Base-by-base conservation (phyloP, 176 grass and related monocot genomes). In the Dactylis glomerata region DNA sequence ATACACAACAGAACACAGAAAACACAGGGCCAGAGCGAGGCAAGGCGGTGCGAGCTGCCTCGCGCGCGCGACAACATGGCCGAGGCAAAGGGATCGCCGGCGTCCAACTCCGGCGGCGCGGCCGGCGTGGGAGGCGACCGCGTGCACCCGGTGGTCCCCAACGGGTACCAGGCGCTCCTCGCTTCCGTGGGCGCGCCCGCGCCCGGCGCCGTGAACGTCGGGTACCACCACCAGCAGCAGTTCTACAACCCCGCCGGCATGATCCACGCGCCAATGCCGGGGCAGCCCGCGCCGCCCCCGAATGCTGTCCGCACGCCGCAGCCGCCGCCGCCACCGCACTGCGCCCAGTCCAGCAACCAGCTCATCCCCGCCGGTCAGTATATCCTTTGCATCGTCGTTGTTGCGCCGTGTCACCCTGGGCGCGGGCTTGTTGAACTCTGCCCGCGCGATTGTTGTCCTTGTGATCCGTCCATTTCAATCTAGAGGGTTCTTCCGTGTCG, bases 31-130 rank as follows among this genome's bases (percentile, higher is more conserved):
- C 64, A 34, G 64, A 15, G 40, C 12, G 22, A 15, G 6, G 20
- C 66, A 16, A 40, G 24, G 69, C 26, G 41, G 23, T 8, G 69
- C n/a, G 13, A 65, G 41, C 54, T 78, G 57, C 87, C 45, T 16
- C 68, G 40, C 76, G 34, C 8, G 69, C 68, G 50, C 41, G 41
- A 6, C 16, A 50, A 19, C 74, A 87, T 90, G 84, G 84, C 88
- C 79, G 84, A 90, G 44, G 55, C 80, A 6, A 90, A 54, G 37
- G 84, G 84, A 75, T 78, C 88, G 7, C 8, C 69, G 14, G 27
- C 70, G 24, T 77, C 83, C 19, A 19, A 17, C 50, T 27, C 78
- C 64, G 52, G 24, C 42, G 41, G 42, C 33, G 40, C 6, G 1
- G 41, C 22, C 22, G 42, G 11, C 28, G 64, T 54, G 3, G 26